phyloP scores from a whole-genome alignment of 352 stramenopile species.

The Phytopythium mirpurense region DNA sequence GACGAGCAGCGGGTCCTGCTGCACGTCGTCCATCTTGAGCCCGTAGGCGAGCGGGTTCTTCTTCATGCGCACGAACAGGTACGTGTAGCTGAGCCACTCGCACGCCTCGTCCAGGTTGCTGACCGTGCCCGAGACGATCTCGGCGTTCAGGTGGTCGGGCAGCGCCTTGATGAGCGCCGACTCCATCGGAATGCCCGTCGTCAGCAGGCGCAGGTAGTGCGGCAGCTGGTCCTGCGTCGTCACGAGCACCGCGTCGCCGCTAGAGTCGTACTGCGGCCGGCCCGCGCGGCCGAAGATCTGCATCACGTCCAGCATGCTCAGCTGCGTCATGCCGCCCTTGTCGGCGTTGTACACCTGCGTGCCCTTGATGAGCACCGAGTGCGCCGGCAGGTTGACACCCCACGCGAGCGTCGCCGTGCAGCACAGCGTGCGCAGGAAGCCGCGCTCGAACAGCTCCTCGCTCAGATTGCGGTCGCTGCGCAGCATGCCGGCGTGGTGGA shows the following conservation, averaged over 20 bases:
- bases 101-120: conserved; percentile 96
- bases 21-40: conserved; percentile 91
- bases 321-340: conserved; percentile 96
- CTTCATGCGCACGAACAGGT: conserved; percentile 98
- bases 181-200: conserved; percentile 96
- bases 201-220: conserved; percentile 95
- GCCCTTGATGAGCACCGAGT: conserved; percentile 99
- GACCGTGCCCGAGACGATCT: conserved; percentile 98
- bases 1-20: conserved; percentile 87
- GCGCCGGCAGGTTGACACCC: conserved; percentile 98
- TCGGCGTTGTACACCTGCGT: conserved; percentile 99
- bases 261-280: conserved; percentile 98
- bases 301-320: conserved; percentile 99
- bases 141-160: conserved; percentile 98
- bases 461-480: conserved; percentile 92
- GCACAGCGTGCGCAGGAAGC: conserved; percentile 96
- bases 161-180: conserved; percentile 98
- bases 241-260: conserved; percentile 98
- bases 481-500: conserved; percentile 99
- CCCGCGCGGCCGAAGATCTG: conserved; percentile 99
- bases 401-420: conserved; percentile 99
- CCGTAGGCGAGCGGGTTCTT: conserved; percentile 98
- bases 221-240: conserved; percentile 92
- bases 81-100: conserved; percentile 98
- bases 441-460: conserved; percentile 97